Base-by-base conservation (phyloP, 2,329 filamentous ascomycete species). In the Albifimbria verrucaria region DNA sequence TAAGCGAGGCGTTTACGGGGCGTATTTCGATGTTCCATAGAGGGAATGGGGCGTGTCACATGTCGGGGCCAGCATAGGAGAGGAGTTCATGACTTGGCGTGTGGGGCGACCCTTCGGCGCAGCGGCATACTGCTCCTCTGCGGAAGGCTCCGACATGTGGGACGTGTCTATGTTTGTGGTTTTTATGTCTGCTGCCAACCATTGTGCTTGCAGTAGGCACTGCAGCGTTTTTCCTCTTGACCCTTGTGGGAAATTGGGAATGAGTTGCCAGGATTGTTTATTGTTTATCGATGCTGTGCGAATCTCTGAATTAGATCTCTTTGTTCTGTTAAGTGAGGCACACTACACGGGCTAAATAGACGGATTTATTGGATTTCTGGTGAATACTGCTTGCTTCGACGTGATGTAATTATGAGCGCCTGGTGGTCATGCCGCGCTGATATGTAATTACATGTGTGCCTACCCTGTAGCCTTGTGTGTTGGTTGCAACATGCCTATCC, bases 1-100 rank as follows among this genome's bases (percentile, higher is more conserved):
- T 87, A 83, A 72, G 65, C 68, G 72, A 67, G 67, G 71, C 68
- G 67, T 70, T 71, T 45, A 51, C 51, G 56, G 57, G 54, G 56
- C 54, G 53, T 53, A 57, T 48, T 24, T 57, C 50, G 50, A 57
- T 54, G 55, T 49, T 58, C 42, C 55, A 56, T 57, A 54, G 48
- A 36, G 45, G 51, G 53, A 28, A 36, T 39, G 32, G 32, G 32
- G 11, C 5, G 32, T n/a, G 32, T n/a, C 12, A 12, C 5, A 15
- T n/a, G 12, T 17, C 18, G 32, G 15, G 32, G 32, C 12, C 32
- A 39, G 32, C 32, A 39, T 39, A 39, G 15, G 32, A 39, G 11
- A 39, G 5, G 32, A 39, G 12, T 17, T n/a, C 18, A 39, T n/a
- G 32, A 39, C 32, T 17, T 39, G 32, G 4, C 15, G 32, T 15